Percentiles rank a stretch among this genome's conserved stretches.
Conservation (phyloP, 441 rosid genomes). For the Breynia disticha region DNA sequence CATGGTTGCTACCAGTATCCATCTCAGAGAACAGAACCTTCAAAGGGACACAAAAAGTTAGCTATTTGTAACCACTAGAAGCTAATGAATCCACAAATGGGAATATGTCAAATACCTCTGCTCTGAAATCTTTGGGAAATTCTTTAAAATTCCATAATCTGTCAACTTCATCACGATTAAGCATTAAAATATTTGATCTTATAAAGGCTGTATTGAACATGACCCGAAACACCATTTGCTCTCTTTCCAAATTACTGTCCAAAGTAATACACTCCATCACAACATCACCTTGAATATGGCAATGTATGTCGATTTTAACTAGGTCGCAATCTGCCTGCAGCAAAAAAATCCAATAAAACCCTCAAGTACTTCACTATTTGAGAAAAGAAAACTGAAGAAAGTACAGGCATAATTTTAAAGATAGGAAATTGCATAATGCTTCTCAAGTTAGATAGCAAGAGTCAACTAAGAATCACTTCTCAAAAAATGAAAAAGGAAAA, state of each 20-base stretch:
- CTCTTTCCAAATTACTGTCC: constrained; percentile 54
- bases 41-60: constrained; percentile 26
- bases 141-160: constrained; percentile 61
- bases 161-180: constrained; percentile 75
- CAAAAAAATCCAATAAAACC: constrained; percentile 5
- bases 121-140: constrained; percentile 73
- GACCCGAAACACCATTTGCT: constrained; percentile 78
- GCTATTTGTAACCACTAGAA: constrained; percentile 9
- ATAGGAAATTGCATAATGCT: no score
- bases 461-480: no score
- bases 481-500: no score
- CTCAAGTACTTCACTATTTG: neutral
- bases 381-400: neutral
- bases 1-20: constrained; percentile 46
- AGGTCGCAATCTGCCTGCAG: constrained; percentile 70
- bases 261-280: constrained; percentile 75
- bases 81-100: constrained; percentile 5
- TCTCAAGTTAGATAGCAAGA: no score
- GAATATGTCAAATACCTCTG: constrained; percentile 50
- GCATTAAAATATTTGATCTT: constrained; percentile 66
- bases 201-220: constrained; percentile 86
- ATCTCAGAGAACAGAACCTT: constrained; percentile 83
- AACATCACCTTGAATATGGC: constrained; percentile 81
- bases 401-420: neutral
- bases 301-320: constrained; percentile 70